A percentile compares a stretch with the other conserved stretches of the same genome.
These are phyloP conservation scores for Ceriops tagal DNA, from an alignment of 345 rosid species.

Conservation along the genomic window DNA sequence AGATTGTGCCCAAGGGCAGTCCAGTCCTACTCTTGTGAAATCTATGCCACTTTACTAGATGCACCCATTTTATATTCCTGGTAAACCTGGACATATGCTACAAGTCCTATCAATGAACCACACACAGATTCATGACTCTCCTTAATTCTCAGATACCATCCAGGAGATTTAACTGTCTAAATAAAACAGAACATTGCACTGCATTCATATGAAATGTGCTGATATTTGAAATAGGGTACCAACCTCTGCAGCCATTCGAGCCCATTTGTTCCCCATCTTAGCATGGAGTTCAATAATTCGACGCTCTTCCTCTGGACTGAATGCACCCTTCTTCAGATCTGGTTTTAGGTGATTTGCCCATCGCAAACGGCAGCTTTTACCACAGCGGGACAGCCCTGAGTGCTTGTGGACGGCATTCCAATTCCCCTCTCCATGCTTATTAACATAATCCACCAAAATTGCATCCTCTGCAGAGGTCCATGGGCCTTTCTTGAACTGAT, in stretches of 20 bases:
- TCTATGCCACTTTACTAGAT: too few relatives aligned
- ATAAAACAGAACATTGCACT: not conserved
- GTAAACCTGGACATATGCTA: too few relatives aligned
- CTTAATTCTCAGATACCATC: not conserved
- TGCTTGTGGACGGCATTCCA: slow-evolving; percentile 68
- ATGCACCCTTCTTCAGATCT: slow-evolving; percentile 21
- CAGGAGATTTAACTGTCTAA: not conserved
- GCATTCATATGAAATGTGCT: not conserved
- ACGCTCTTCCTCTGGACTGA: slow-evolving; percentile 18
- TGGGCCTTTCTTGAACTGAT: slow-evolving; percentile 44
- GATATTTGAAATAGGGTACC: not conserved
- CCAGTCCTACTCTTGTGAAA: too few relatives aligned
- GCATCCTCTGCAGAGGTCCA: slow-evolving; percentile 58
- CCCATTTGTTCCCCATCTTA: slow-evolving; percentile 22
- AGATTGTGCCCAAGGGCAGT: too few relatives aligned
- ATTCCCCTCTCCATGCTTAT: slow-evolving; percentile 56
- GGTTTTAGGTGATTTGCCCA: slow-evolving; percentile 25
- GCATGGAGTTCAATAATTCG: slow-evolving; percentile 19
- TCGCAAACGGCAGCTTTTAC: slow-evolving; percentile 24
- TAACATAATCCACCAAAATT: slow-evolving; percentile 46
- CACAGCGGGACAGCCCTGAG: slow-evolving; percentile 51
- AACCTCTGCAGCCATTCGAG: slow-evolving; percentile 22
- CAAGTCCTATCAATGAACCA: not conserved
- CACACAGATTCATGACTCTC: not conserved
- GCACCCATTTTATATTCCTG: too few relatives aligned